These are phyloP conservation scores for Fonsecaea pugnacius DNA, from an alignment of 2,329 filamentous ascomycete species.

Conservation along the genomic window DNA sequence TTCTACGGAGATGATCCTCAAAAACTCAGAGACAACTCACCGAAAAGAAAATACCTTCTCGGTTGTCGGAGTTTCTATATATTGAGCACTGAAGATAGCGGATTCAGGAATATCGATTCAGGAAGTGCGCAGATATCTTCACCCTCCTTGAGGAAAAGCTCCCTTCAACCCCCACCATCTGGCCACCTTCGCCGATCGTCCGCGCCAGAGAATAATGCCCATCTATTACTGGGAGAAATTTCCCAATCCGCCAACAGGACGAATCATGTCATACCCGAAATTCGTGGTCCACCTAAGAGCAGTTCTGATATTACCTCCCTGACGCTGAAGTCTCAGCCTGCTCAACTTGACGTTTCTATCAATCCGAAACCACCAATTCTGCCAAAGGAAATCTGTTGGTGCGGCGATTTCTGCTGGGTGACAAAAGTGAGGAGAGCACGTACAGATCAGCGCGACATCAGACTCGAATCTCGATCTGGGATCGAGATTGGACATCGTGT, in stretches of 20 bases:
- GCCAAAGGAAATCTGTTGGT: constrained; percentile 17
- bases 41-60: constrained; percentile 18
- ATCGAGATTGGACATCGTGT: constrained; percentile 20
- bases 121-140: constrained; percentile 6
- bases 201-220: constrained; percentile 14
- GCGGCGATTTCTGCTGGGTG: constrained; percentile 19
- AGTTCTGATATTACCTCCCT: constrained; percentile 5
- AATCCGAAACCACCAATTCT: constrained; percentile 15
- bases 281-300: not conserved
- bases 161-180: constrained; percentile 8
- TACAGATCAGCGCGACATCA: constrained; percentile 1
- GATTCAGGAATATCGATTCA: constrained; percentile 15
- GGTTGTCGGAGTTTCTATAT: constrained; percentile 13
- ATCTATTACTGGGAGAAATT: constrained; percentile 1
- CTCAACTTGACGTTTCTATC: constrained; percentile 6
- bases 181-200: constrained; percentile 15
- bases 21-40: constrained; percentile 16
- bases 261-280: constrained; percentile 1
- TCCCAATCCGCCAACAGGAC: constrained; percentile 6
- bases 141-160: not conserved
- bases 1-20: constrained; percentile 13
- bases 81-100: constrained; percentile 15
- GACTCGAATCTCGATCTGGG: constrained; percentile 13
- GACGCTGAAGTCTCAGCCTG: constrained; percentile 4
- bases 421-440: constrained; percentile 1